These are phyloP conservation scores for Cryptococcus sp. DNA, from an alignment of 1,284 basidiomycete species.

Conservation along the genomic window DNA sequence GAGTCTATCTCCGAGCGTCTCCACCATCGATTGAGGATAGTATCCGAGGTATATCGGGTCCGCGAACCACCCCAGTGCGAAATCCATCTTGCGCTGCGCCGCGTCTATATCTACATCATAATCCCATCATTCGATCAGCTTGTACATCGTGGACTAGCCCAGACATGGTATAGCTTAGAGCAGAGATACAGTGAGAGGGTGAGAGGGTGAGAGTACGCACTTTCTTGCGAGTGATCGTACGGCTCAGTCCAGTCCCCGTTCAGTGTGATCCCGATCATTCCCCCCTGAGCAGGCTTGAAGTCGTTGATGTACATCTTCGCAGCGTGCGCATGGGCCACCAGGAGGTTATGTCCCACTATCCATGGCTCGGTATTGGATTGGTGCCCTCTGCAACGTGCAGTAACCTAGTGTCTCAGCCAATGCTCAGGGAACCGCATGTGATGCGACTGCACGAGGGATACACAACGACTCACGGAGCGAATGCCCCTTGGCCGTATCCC, in stretches of 20 bases:
- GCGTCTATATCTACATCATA: constrained; percentile 60
- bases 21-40: constrained; percentile 66
- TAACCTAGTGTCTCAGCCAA: neutral
- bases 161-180: too few species aligned
- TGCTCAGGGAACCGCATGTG: too few species aligned
- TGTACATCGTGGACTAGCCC: too few species aligned
- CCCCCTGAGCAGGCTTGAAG: constrained; percentile 60
- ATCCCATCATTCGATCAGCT: neutral
- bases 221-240: constrained; percentile 65
- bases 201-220: constrained; percentile 55
- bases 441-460: neutral
- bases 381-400: constrained; percentile 44
- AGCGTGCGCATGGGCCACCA: constrained; percentile 69
- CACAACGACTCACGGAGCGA: constrained; percentile 23
- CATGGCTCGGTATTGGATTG: constrained; percentile 69
- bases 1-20: constrained; percentile 65
- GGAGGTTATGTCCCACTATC: constrained; percentile 69
- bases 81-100: constrained; percentile 64
- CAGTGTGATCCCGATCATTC: constrained; percentile 71
- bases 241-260: constrained; percentile 72
- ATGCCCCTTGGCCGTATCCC: constrained; percentile 54
- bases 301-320: constrained; percentile 65
- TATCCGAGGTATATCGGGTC: constrained; percentile 73
- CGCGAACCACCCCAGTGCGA: constrained; percentile 59
- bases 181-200: too few species aligned